Evolutionary conservation across 495 filamentous ascomycete genomes (phyloP), one percentile per base, ranked within the genome.

Genomic region (Chaetomium fimeti): DNA sequence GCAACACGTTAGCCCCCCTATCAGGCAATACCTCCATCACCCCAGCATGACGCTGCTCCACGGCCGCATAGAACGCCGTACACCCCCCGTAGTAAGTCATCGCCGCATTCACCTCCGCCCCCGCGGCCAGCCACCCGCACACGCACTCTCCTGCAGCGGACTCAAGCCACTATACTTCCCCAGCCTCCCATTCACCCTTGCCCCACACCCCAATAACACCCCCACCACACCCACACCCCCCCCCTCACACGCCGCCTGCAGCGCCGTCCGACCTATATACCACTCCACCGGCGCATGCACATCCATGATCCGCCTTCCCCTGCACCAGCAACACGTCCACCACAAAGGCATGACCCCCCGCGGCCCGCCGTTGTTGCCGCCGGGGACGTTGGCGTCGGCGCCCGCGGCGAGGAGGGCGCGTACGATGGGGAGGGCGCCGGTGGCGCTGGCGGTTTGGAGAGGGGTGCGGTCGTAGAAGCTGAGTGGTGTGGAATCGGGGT

Each of bases 51-150:
- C 51, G 27, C 5, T 4, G 15, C 51, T 53, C 51, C 27, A 27
- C 51, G 2, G 51, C 51, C 25, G 51, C 51, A 32, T 53, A 53
- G 27, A 53, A 32, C 32, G 51, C 51, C 27, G 51, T 53, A 53
- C 18, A 53, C 27, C 51, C 51, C 13, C 27, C 15, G n/a, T 22
- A 53, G 12, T 53, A 53, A 32, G 27, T 18, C 51, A 25, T 27
- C 25, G 5, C 15, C 13, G 27, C 27, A n/a, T 53, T 53, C 25
- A 53, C 51, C 9, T 53, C 51, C 15, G 51, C 51, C 51, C 51
- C 51, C 28, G 13, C 51, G 2, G 2, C 27, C 51, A 53, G 12
- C 25, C 32, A n/a, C 27, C 25, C 4, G n/a, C 15, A 32, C 16
- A 11, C 27, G 27, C 25, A 20, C 51, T 29, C 22, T 5, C 49